Conservation (phyloP, 176 grass and related monocot species). For the Thalia dealbata region DNA sequence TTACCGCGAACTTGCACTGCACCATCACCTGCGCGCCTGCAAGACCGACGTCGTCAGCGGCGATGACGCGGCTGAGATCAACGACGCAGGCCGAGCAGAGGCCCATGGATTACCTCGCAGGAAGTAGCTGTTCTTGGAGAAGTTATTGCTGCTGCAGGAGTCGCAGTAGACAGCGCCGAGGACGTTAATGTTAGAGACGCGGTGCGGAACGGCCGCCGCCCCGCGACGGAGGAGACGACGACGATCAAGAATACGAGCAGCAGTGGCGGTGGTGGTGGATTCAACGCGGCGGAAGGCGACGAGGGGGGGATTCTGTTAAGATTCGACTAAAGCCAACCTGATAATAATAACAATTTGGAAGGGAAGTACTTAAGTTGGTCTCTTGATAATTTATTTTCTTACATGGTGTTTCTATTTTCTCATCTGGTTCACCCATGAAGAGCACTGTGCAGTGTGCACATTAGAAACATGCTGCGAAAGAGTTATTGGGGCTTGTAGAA, state of each 20-base stretch:
- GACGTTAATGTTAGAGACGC: constrained; percentile 70
- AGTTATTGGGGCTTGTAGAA: too few species aligned
- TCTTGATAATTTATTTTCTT: too few species aligned
- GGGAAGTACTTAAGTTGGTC: too few species aligned
- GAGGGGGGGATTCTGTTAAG: too few species aligned
- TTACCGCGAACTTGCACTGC: constrained; percentile 77
- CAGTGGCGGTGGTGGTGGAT: constrained; percentile 9
- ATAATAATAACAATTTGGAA: too few species aligned
- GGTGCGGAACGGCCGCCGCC: constrained; percentile 33
- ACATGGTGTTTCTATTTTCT: too few species aligned
- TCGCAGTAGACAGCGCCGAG: constrained; percentile 95
- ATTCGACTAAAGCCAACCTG: too few species aligned
- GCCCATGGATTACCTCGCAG: constrained; percentile 67
- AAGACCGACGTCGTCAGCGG: not conserved
- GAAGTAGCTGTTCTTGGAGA: constrained; percentile 96
- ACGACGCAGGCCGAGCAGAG: too few species aligned
- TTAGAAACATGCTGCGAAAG: too few species aligned
- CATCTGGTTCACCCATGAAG: too few species aligned
- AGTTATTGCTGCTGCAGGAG: constrained; percentile 80
- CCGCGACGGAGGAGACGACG: not conserved
- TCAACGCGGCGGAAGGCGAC: not conserved
- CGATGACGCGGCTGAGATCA: too few species aligned
- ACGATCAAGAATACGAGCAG: constrained; percentile 11
- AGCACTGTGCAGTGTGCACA: too few species aligned
- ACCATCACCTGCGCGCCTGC: constrained; percentile 73